Conservation (phyloP, 495 filamentous ascomycete genomes). For the Glarea lozoyensis region DNA sequence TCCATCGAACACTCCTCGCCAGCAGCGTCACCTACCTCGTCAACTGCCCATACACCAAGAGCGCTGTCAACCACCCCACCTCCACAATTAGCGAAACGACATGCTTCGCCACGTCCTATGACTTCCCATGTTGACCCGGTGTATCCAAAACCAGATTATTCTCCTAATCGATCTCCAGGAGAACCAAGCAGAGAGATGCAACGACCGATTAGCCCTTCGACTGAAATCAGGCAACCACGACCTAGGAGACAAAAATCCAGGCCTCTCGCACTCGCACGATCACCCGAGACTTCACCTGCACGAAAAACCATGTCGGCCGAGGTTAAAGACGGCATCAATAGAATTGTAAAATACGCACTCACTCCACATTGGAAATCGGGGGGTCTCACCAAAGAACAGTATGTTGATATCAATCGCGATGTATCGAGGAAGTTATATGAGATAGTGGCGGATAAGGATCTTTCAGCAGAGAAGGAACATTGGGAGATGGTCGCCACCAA, state of each 20-base stretch:
- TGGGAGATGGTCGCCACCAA: slow-evolving; percentile 62
- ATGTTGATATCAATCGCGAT: slow-evolving; percentile 76
- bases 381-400: slow-evolving; percentile 69
- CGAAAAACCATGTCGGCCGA: slow-evolving; percentile 52
- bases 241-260: slow-evolving; percentile 27
- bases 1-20: slow-evolving; percentile 56
- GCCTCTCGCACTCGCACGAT: slow-evolving; percentile 29
- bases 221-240: slow-evolving; percentile 41
- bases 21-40: slow-evolving; percentile 52
- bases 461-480: slow-evolving; percentile 46
- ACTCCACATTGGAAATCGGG: slow-evolving; percentile 62
- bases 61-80: slow-evolving; percentile 68
- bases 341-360: slow-evolving; percentile 67
- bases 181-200: slow-evolving; percentile 16
- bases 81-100: slow-evolving; percentile 48
- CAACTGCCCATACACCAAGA: slow-evolving; percentile 60
- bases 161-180: slow-evolving; percentile 49
- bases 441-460: slow-evolving; percentile 53
- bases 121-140: slow-evolving; percentile 55
- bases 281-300: slow-evolving; percentile 46
- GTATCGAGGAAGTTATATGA: slow-evolving; percentile 83
- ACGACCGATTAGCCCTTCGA: neutral
- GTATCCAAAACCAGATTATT: slow-evolving; percentile 51
- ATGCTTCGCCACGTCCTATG: slow-evolving; percentile 59
- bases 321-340: slow-evolving; percentile 72